phyloP scores from a whole-genome alignment of 2,329 filamentous ascomycete genomes.

The Chlorencoelia australis region DNA sequence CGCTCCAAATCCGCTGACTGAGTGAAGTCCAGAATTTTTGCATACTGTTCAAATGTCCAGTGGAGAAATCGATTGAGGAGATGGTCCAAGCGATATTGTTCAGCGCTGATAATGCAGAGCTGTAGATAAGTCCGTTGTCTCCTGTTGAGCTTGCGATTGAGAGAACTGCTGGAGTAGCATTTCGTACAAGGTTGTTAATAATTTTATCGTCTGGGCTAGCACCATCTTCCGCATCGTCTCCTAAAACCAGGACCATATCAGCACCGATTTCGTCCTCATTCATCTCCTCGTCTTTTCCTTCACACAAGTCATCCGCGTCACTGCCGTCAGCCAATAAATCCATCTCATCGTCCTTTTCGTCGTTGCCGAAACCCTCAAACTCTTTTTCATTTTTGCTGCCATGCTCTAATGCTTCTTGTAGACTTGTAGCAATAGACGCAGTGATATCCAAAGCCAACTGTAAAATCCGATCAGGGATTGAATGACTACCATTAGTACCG shows the following conservation, averaged over 20 bases:
- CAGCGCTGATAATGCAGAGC: constrained; percentile 47
- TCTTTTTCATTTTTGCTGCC: constrained; percentile 32
- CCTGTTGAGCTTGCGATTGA: constrained; percentile 10
- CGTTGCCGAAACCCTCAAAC: constrained; percentile 31
- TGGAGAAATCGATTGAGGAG: constrained; percentile 48
- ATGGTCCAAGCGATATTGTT: constrained; percentile 61
- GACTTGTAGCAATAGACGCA: constrained; percentile 51
- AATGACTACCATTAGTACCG: constrained; percentile 14
- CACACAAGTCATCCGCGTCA: constrained; percentile 32
- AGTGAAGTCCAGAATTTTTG: constrained; percentile 43
- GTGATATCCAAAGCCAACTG: constrained; percentile 49
- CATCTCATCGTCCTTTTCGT: constrained; percentile 22
- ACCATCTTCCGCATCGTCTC: constrained; percentile 32
- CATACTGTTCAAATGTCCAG: constrained; percentile 40
- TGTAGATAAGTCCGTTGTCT: constrained; percentile 37
- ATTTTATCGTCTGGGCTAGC: constrained; percentile 25
- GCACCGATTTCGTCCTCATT: constrained; percentile 47
- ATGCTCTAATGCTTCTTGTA: constrained; percentile 42
- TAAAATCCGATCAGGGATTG: constrained; percentile 23
- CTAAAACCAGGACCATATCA: constrained; percentile 56
- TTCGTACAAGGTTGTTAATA: constrained; percentile 23
- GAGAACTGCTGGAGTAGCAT: constrained; percentile 23
- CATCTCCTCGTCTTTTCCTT: constrained; percentile 40
- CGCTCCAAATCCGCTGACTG: constrained; percentile 47
- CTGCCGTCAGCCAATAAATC: constrained; percentile 32